Percentiles rank a stretch among this genome's conserved stretches.
Conservation (phyloP, 768 basidiomycete genomes). For the Gloeopeniophorella convolvens region DNA sequence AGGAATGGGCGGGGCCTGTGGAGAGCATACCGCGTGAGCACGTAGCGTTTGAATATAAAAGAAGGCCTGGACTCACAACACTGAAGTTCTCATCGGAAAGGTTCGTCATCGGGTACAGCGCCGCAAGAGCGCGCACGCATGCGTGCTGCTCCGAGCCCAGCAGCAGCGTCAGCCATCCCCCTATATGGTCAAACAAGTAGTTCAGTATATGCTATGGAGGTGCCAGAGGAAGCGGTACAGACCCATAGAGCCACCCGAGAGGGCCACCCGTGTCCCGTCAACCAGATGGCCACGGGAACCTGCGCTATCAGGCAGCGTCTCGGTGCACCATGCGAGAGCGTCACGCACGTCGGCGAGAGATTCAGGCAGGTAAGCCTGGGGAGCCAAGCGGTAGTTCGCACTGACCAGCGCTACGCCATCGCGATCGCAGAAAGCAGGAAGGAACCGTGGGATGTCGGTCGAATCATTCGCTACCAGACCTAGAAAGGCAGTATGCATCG, state of each 20-base stretch:
- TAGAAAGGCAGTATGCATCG: background rate
- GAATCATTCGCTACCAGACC: background rate
- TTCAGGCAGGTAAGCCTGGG: background rate
- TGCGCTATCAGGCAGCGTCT: background rate
- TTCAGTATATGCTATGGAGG: background rate
- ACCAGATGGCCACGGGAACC: background rate
- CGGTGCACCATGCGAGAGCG: background rate
- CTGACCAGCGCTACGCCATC: background rate
- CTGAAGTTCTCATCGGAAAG: background rate
- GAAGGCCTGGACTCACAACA: background rate
- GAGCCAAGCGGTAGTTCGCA: background rate
- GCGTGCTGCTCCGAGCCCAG: background rate
- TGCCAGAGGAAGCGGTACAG: background rate
- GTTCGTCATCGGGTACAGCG: slow-evolving; percentile 1
- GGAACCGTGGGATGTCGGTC: background rate
- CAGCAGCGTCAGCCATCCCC: background rate
- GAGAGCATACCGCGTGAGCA: too few relatives aligned
- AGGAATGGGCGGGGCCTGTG: background rate
- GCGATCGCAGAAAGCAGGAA: background rate
- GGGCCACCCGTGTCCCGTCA: background rate
- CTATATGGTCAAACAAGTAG: background rate
- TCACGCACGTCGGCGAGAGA: background rate
- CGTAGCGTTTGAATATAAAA: background rate
- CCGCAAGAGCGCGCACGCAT: background rate
- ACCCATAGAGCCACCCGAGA: background rate